Evolutionary conservation across 2,329 filamentous ascomycete genomes (phyloP).

Genomic region (Colletotrichum salicis): DNA sequence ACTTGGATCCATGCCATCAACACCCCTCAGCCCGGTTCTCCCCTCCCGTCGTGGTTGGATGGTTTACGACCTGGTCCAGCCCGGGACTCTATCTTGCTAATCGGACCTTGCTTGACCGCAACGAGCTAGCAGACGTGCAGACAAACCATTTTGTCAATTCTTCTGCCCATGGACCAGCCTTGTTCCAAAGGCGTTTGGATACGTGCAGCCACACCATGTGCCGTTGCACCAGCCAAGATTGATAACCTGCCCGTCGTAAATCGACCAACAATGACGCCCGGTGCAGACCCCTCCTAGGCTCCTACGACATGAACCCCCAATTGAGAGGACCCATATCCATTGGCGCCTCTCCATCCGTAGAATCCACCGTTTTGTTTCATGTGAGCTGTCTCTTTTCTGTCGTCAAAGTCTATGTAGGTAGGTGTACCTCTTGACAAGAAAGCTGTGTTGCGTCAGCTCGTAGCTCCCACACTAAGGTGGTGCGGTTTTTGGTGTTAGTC

Average conservation of each 20-base stretch:
- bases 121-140: constrained; percentile 19
- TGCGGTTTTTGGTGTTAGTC: constrained; percentile 15
- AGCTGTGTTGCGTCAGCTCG: neutral
- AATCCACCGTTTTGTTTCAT: constrained; percentile 20
- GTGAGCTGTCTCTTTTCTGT: constrained; percentile 27
- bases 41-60: constrained; percentile 51
- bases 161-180: constrained; percentile 19
- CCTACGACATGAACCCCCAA: neutral
- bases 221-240: constrained; percentile 38
- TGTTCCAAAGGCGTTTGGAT: constrained; percentile 21
- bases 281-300: neutral
- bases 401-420: neutral
- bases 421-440: neutral
- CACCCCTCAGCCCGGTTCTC: constrained; percentile 6
- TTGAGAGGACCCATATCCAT: constrained; percentile 1
- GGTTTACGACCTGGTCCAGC: constrained; percentile 46
- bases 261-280: constrained; percentile 31
- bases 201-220: constrained; percentile 30
- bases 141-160: constrained; percentile 17
- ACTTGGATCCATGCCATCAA: constrained; percentile 1
- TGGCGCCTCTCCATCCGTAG: neutral
- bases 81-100: constrained; percentile 3
- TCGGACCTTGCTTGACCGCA: constrained; percentile 22
- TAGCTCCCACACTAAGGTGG: constrained; percentile 1
- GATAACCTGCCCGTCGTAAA: constrained; percentile 31